Conservation (phyloP, 1,284 basidiomycete species). For the Grifola frondosa region DNA sequence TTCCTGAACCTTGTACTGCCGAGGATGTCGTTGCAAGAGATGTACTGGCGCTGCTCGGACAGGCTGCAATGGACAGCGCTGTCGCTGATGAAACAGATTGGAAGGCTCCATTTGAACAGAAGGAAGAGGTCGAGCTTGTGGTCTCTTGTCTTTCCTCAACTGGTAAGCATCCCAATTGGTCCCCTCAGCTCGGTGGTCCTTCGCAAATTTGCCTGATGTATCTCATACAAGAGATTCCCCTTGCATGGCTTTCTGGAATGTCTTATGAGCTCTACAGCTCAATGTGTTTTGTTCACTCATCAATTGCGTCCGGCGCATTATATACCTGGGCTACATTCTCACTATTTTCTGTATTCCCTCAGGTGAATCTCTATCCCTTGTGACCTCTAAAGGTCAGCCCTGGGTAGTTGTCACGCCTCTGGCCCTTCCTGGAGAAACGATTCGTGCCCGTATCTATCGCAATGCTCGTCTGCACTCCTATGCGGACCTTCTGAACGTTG, state of each 20-base stretch:
- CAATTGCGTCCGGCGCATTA: neutral
- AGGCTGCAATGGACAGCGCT: conserved; percentile 52
- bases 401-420: conserved; percentile 87
- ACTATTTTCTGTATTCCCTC: conserved; percentile 2
- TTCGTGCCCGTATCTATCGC: conserved; percentile 71
- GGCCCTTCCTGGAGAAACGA: conserved; percentile 77
- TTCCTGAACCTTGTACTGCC: conserved; percentile 65
- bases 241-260: too few species aligned
- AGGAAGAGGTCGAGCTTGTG: conserved; percentile 65
- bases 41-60: conserved; percentile 65
- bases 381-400: conserved; percentile 46
- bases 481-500: conserved; percentile 73
- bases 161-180: conserved; percentile 44
- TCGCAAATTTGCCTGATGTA: too few species aligned
- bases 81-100: conserved; percentile 52
- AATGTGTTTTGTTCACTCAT: neutral
- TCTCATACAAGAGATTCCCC: too few species aligned
- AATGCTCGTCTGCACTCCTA: conserved; percentile 68
- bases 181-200: too few species aligned
- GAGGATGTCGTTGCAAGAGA: conserved; percentile 81
- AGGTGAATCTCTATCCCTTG: conserved; percentile 73
- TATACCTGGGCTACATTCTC: conserved; percentile 1
- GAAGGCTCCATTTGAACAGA: conserved; percentile 57
- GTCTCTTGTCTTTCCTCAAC: conserved; percentile 64
- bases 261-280: too few species aligned